These are phyloP conservation scores for Schoenoplectus triqueter DNA, from an alignment of 202 grass and related monocot species.

Conservation along the genomic window DNA sequence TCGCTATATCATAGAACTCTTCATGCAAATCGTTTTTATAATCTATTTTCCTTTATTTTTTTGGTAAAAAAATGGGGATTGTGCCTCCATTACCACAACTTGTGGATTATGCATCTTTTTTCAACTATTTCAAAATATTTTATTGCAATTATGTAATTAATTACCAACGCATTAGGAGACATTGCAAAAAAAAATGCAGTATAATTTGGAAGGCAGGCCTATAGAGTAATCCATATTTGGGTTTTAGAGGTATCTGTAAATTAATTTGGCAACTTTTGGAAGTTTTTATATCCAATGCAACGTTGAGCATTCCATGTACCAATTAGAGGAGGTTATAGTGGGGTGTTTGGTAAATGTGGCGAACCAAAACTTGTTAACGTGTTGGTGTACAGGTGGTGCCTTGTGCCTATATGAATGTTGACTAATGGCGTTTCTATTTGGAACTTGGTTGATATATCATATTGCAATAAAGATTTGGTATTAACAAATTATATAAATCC, in stretches of 20 bases:
- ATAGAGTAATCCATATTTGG: not conserved
- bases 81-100: too few species aligned
- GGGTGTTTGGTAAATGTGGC: slow-evolving; percentile 42
- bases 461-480: not conserved
- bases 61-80: too few species aligned
- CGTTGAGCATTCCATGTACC: slow-evolving; percentile 1
- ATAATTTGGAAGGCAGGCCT: not conserved
- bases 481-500: not conserved
- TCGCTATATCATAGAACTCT: too few species aligned
- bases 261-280: slow-evolving; percentile 14
- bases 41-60: too few species aligned
- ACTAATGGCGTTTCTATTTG: slow-evolving; percentile 12
- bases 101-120: too few species aligned
- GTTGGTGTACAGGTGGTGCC: not conserved
- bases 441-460: not conserved
- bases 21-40: too few species aligned
- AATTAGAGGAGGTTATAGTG: slow-evolving; percentile 14
- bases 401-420: not conserved
- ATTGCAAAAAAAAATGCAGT: not conserved
- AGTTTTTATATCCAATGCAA: slow-evolving; percentile 20
- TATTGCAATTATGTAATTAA: not conserved
- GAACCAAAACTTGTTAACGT: slow-evolving; percentile 33
- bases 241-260: slow-evolving; percentile 28
- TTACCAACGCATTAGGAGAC: not conserved
- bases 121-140: not conserved